phyloP scores from a whole-genome alignment of 495 filamentous ascomycete species.

The Pyrenula massariospora region DNA sequence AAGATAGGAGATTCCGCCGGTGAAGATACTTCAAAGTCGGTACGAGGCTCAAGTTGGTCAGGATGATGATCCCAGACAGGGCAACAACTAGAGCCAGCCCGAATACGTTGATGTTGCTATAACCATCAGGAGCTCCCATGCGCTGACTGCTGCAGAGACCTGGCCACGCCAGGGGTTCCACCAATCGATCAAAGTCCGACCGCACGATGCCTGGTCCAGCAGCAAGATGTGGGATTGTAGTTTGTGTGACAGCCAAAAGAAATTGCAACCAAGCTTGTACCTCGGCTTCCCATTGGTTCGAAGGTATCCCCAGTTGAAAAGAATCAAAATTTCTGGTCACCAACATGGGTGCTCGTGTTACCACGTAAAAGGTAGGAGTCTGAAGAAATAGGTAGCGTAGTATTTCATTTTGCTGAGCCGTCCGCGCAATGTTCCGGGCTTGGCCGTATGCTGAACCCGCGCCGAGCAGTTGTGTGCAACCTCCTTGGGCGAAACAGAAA shows the following conservation, averaged over 20 bases:
- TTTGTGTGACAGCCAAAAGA: not conserved
- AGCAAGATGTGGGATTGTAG: not conserved
- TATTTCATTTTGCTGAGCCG: not conserved
- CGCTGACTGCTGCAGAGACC: not conserved
- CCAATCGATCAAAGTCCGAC: not conserved
- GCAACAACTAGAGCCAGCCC: not conserved
- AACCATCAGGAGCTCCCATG: not conserved
- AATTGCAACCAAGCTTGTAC: not conserved
- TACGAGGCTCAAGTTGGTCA: not conserved
- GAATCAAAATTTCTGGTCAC: not conserved
- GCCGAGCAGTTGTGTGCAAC: not conserved
- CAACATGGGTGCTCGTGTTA: not conserved
- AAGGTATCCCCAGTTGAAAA: not conserved
- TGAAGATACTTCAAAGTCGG: not conserved
- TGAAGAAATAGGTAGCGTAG: not conserved
- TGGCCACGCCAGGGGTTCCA: not conserved
- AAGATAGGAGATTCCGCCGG: not conserved
- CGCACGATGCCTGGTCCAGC: not conserved
- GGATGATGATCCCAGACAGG: not conserved
- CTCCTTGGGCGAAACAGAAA: not conserved
- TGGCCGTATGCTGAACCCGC: not conserved
- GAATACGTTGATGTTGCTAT: not conserved
- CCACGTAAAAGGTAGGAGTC: not conserved
- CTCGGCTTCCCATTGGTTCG: not conserved
- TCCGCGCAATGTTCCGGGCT: not conserved